These are phyloP conservation scores for Fusarium bactridioides DNA, from an alignment of 2,329 filamentous ascomycete species.

Conservation along the genomic window DNA sequence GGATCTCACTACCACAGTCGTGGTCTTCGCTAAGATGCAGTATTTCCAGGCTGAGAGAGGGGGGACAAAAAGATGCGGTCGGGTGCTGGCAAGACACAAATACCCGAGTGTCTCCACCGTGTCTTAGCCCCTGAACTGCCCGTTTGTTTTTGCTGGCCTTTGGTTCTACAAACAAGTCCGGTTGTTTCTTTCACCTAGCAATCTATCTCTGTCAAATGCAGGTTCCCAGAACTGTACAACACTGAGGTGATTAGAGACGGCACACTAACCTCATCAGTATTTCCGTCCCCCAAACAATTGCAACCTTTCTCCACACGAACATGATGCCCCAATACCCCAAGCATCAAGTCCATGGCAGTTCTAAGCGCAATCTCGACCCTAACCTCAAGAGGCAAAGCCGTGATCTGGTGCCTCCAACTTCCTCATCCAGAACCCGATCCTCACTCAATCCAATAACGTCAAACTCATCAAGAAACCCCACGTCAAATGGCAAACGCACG, in stretches of 20 bases:
- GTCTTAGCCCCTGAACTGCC: not conserved
- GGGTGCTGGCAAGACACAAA: not conserved
- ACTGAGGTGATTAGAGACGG: not conserved
- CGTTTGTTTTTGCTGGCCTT: not conserved
- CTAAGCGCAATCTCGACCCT: slow-evolving; percentile 17
- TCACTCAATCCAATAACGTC: not conserved
- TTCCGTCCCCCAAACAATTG: not conserved
- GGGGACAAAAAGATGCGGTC: not conserved
- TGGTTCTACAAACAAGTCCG: not conserved
- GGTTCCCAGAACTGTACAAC: not conserved
- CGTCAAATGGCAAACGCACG: slow-evolving; percentile 1
- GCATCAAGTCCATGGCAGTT: slow-evolving; percentile 1
- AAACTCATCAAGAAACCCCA: not conserved
- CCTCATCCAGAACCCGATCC: slow-evolving; percentile 5
- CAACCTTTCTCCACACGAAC: not conserved
- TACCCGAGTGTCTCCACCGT: not conserved
- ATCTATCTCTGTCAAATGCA: not conserved
- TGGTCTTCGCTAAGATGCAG: not conserved
- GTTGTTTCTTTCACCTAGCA: not conserved
- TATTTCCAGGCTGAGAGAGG: not conserved
- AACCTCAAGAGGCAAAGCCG: slow-evolving; percentile 1
- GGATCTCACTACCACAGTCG: not conserved
- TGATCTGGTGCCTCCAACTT: slow-evolving; percentile 22
- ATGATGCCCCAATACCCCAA: not conserved
- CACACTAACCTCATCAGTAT: not conserved